Evolutionary conservation across 2,329 filamentous ascomycete species (phyloP).

Genomic region (Rhynchosporium secalis): DNA sequence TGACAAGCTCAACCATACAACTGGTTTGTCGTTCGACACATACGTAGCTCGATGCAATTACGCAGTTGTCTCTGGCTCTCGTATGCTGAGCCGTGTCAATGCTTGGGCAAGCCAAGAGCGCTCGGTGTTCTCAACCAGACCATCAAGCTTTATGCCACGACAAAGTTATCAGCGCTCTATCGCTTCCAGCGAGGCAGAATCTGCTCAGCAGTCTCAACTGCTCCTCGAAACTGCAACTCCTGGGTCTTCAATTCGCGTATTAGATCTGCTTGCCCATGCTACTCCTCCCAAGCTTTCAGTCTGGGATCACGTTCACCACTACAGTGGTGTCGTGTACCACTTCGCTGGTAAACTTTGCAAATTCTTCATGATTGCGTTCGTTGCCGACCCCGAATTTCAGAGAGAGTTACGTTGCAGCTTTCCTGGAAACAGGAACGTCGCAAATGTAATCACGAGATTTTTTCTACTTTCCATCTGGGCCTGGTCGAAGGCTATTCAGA

Average conservation of each 20-base stretch:
- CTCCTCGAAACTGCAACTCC: constrained; percentile 7
- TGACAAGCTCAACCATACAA: constrained; percentile 18
- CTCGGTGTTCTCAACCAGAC: not conserved
- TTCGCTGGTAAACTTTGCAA: constrained; percentile 42
- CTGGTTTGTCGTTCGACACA: constrained; percentile 40
- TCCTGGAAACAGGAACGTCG: constrained; percentile 40
- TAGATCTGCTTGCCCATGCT: constrained; percentile 16
- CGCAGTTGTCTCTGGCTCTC: constrained; percentile 47
- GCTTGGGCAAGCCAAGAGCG: constrained; percentile 10
- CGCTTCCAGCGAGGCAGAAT: constrained; percentile 6
- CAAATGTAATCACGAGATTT: constrained; percentile 42
- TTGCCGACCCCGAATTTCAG: constrained; percentile 47
- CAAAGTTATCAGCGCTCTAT: constrained; percentile 7
- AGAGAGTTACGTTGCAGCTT: constrained; percentile 45
- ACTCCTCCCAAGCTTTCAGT: constrained; percentile 15
- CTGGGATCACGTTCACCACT: constrained; percentile 17
- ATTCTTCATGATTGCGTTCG: constrained; percentile 46
- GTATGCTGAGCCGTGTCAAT: constrained; percentile 35
- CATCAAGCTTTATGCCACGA: constrained; percentile 10
- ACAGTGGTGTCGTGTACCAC: constrained; percentile 21
- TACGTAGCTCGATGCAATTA: constrained; percentile 51
- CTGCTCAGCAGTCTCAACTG: constrained; percentile 5
- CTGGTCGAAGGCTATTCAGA: constrained; percentile 47
- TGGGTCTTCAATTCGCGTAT: not conserved
- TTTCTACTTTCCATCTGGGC: constrained; percentile 48